A percentile compares a stretch with the other conserved stretches of the same genome.
Evolutionary conservation across 257 asterid genomes (phyloP).

Genomic region (Nicotiana otophora): DNA sequence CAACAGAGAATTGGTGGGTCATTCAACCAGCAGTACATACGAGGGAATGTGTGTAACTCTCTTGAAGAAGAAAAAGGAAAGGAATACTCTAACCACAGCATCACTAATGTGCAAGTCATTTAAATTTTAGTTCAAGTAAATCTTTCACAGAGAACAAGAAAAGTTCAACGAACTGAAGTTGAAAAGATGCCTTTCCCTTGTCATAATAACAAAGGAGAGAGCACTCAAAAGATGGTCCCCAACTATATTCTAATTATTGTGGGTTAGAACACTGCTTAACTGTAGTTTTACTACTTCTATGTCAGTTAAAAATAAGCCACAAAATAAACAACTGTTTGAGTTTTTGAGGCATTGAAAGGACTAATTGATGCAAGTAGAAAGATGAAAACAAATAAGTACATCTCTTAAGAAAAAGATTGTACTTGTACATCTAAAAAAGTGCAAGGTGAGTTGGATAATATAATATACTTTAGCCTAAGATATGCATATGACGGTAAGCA

Average conservation of each 20-base stretch:
- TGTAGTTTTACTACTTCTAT: not conserved
- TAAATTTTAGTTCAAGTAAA: not conserved
- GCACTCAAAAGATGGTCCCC: not conserved
- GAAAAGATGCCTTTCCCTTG: not conserved
- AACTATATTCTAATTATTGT: too few species aligned
- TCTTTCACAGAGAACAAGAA: not conserved
- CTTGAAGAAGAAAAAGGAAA: not conserved
- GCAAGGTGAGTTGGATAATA: too few species aligned
- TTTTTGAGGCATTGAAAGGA: not conserved
- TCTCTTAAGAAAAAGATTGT: not conserved
- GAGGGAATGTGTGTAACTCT: not conserved
- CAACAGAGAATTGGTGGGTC: conserved; percentile 6
- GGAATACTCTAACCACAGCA: not conserved
- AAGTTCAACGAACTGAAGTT: not conserved
- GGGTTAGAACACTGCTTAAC: not conserved
- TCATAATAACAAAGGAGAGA: not conserved
- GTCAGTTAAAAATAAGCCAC: not conserved
- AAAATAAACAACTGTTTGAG: not conserved
- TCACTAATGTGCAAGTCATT: not conserved
- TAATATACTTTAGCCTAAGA: not conserved
- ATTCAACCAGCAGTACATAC: not conserved
- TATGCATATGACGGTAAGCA: not conserved
- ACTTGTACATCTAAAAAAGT: not conserved
- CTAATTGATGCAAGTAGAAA: not conserved
- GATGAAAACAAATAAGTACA: not conserved